Evolutionary conservation across 345 rosid genomes (phyloP), one percentile per base, ranked within the genome.

Genomic region (Populus simonii): DNA sequence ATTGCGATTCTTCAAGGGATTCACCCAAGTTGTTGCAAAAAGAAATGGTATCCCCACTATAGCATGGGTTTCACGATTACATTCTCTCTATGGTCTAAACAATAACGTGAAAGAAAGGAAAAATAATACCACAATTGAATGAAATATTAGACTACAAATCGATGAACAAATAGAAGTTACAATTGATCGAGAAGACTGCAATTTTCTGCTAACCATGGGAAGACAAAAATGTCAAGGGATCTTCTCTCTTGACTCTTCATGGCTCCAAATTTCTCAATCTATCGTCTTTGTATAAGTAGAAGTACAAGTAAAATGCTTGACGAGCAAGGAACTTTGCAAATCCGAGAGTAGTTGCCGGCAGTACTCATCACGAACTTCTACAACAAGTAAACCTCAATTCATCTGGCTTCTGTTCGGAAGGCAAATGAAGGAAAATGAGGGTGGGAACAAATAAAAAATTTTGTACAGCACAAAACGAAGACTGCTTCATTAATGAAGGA

Each of bases 351-450:
- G 38, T 1, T 18, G 77, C 70, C 25, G 23, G 39, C 20, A 10
- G 38, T 38, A 55, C 53, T 43, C 11, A 20, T 3, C 43, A 15
- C 29, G 7, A 45, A 27, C 69, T 69, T 69, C 62, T 68, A 63
- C 31, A n/a, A 43, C 70, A 38, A 17, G 51, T 61, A 45, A 75
- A 61, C 65, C 80, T 59, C 61, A 68, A 62, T 66, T 22, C 22
- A 25, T 15, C 13, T n/a, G 23, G 8, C 9, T 2, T 33, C 17
- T 13, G 29, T 36, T 39, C 72, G 66, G 45, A 36, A 31, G 47
- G 20, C 35, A 10, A n/a, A 43, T 39, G 12, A 49, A 62, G 2
- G 10, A 13, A 36, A 41, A 4, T 41, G 18, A 35, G 43, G 9
- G 12, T 25, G 36, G 47, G 59, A 41, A 23, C 59, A 36, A 45